Evolutionary conservation across 2,329 filamentous ascomycete species (phyloP), one percentile per base, ranked within the genome.

Genomic region (Cercospora beticola): DNA sequence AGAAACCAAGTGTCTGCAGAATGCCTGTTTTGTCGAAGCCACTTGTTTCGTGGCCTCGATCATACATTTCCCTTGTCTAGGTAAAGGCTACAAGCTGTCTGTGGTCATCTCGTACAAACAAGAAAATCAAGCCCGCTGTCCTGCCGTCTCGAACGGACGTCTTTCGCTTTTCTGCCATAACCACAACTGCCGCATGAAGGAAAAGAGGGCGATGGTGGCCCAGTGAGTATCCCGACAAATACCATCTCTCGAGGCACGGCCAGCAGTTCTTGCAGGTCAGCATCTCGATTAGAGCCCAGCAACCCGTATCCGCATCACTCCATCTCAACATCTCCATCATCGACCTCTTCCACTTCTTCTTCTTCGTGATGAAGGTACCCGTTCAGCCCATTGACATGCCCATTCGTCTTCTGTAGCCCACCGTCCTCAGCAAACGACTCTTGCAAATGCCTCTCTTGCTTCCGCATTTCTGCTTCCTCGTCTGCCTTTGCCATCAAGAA

Each of bases 381-480:
- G 59, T 64, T 65, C 23, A 36, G 18, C 23, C 36, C 67, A 30
- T 59, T 36, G 12, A 26, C 12, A 57, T 64, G 60, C 12, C 62
- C 68, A 62, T 68, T 66, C 31, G 59, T 61, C 28, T 61, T 58
- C 31, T 21, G 23, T 57, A 67, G 52, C 21, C 60, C 30, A 40
- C 63, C 61, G 14, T 64, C 68, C 18, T 60, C 66, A 7, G 43
- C 66, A 43, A 68, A 64, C 4, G 33, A 60, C 40, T 66, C 59
- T 10, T 63, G 60, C 67, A 69, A 56, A 56, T 66, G 64, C 3
- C 58, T 54, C 43, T 66, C 66, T 54, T 68, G 60, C 40, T 64
- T 57, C 14, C 63, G 49, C 59, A 66, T 66, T 26, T 58, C 56
- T 33, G 64, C 60, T 18, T 58, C 57, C 31, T 68, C 66, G n/a